Percentiles rank a stretch among this genome's conserved stretches.
phyloP scores from a whole-genome alignment of 257 asterid genomes.

The Scutellaria galericulata region DNA sequence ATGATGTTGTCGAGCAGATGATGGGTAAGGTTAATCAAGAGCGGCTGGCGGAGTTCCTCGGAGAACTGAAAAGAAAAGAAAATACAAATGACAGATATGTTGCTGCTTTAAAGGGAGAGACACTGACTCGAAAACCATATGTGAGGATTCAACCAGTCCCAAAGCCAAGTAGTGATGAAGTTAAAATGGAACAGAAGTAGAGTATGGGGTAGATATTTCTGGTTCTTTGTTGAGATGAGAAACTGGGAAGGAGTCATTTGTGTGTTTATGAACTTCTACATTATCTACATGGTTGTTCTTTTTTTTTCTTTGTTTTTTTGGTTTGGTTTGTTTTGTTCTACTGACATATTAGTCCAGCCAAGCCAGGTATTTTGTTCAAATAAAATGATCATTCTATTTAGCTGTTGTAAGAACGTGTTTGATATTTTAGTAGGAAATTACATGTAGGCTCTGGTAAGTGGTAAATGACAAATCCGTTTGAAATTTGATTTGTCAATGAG shows the following conservation, averaged over 20 bases:
- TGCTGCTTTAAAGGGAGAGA: conserved; percentile 93
- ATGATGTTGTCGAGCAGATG: conserved; percentile 54
- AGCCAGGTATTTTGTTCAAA: conserved; percentile 15
- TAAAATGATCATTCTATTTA: conserved; percentile 7
- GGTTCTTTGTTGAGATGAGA: conserved; percentile 16
- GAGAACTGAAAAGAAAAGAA: conserved; percentile 87
- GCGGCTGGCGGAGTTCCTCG: conserved; percentile 83
- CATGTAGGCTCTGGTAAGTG: not conserved
- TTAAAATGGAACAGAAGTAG: conserved; percentile 48
- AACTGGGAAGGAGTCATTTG: not conserved
- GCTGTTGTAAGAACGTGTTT: not conserved
- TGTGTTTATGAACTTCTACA: conserved; percentile 24
- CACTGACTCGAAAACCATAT: conserved; percentile 86
- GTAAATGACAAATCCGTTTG: not conserved
- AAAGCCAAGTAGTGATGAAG: conserved; percentile 43
- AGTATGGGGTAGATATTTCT: not conserved
- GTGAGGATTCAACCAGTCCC: conserved; percentile 81
- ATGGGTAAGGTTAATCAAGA: conserved; percentile 93
- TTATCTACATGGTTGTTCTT: conserved; percentile 14
- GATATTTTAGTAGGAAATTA: not conserved
- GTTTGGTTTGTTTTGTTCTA: not conserved
- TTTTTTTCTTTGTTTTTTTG: not conserved
- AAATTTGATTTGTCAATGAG: no score
- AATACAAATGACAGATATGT: conserved; percentile 88
- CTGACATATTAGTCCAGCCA: conserved; percentile 16